Base-by-base conservation (phyloP, 2,329 filamentous ascomycete species). In the Diatrype stigma region DNA sequence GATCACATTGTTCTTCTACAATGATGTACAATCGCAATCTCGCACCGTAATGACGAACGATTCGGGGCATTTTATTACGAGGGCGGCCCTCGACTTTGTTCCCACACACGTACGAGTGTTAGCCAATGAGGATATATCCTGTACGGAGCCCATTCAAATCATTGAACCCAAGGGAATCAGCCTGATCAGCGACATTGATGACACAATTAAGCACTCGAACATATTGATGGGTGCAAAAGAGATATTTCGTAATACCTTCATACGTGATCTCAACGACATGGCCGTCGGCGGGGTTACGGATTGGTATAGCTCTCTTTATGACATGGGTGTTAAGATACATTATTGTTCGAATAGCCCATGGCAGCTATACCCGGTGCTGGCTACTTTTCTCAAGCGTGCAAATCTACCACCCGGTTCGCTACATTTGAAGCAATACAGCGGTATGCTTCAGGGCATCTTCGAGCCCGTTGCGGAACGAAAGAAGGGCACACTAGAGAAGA, bases 291-390 rank as follows among this genome's bases (percentile, higher is more conserved):
- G 94, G 2, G 92, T 97, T 19, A 82, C 78, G 51, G 90, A 95
- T 55, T 97, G 94, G 93, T 99, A 97, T 65, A 83, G 77, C 34
- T 77, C 77, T 19, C 78, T 99, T 71, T 80, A 87, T 37, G 77
- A 84, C 19, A 83, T 93, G 73, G 91, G 92, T 17, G 93, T 97
- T 22, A 83, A 85, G 60, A 80, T 99, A 48, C 95, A 99, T 66
- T 99, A 99, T 68, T 95, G 96, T 57, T 99, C 94, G n/a, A 99
- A 99, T 70, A 96, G 93, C 47, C 94, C 94, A 0, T 99, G 95
- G 95, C 95, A 99, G 67, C 79, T 99, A 6, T 99, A 90, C 61
- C 94, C 94, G 0, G 84, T 97, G 2, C 74, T 99, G 11, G 87
- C 89, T 5, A 90, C 82, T 48, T 99, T 88, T 67, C 96, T 97